A percentile compares a stretch with the other conserved stretches of the same genome.
Evolutionary conservation across 345 rosid genomes (phyloP).

Genomic region (Citrus hindsii): DNA sequence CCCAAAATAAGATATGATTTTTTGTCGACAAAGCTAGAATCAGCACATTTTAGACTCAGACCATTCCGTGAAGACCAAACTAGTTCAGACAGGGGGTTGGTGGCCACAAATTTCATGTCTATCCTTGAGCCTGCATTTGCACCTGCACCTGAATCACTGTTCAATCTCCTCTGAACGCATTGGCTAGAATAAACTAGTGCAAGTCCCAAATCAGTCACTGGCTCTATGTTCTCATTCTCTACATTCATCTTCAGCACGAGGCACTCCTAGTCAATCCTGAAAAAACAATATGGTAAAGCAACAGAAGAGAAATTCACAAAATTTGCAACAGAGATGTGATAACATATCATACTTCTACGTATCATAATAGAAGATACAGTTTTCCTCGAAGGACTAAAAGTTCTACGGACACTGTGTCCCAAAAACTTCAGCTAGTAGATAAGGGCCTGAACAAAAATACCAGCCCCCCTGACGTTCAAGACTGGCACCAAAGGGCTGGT

Average conservation of each 20-base stretch:
- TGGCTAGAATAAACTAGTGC: conserved; percentile 34
- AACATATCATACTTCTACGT: background rate
- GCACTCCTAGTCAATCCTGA: conserved; percentile 16
- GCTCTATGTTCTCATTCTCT: conserved; percentile 46
- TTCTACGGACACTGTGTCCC: background rate
- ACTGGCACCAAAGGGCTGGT: background rate
- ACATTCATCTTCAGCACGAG: conserved; percentile 42
- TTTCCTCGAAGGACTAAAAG: background rate
- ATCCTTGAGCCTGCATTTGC: conserved; percentile 74
- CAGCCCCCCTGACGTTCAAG: background rate
- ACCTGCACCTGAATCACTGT: conserved; percentile 67
- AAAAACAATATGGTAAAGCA: background rate
- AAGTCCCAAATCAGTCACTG: conserved; percentile 39
- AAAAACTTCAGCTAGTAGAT: background rate
- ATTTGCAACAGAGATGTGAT: background rate
- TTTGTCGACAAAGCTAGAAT: conserved; percentile 46
- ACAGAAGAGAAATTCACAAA: background rate
- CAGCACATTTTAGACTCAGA: conserved; percentile 67
- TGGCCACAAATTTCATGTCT: conserved; percentile 44
- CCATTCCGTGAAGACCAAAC: conserved; percentile 94
- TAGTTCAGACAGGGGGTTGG: conserved; percentile 69
- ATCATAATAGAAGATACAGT: background rate
- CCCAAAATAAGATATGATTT: conserved; percentile 38
- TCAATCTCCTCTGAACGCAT: conserved; percentile 29
- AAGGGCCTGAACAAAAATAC: background rate